Evolutionary conservation across 495 filamentous ascomycete genomes (phyloP).

Genomic region (Talaromyces thailandensis): DNA sequence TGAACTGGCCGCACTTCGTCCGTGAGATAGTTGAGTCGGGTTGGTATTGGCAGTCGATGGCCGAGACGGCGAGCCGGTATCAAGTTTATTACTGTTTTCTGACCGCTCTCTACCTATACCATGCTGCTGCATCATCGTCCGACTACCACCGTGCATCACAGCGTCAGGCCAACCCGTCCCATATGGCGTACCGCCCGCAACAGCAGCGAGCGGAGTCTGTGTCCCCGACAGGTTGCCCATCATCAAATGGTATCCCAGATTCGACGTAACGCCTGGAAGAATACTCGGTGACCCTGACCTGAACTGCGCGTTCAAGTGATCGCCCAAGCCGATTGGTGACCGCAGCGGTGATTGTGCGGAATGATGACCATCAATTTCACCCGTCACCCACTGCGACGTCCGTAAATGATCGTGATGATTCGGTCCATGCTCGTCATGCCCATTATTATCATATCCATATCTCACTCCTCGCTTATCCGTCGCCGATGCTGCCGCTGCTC

Average conservation of each 20-base stretch:
- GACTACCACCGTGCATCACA: conserved; percentile 11
- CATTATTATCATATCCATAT: not conserved
- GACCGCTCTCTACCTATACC: not conserved
- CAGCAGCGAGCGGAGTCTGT: conserved; percentile 78
- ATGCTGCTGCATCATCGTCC: conserved; percentile 6
- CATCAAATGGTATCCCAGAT: conserved; percentile 82
- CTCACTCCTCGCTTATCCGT: not conserved
- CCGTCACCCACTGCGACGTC: conserved; percentile 1
- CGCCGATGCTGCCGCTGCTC: not conserved
- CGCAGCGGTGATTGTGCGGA: conserved; percentile 24
- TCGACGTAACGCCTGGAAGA: conserved; percentile 69
- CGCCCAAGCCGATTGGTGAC: conserved; percentile 32
- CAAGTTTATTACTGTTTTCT: conserved; percentile 5
- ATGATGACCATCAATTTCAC: not conserved
- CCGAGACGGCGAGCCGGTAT: conserved; percentile 19
- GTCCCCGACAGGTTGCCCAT: conserved; percentile 67
- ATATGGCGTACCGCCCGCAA: conserved; percentile 59
- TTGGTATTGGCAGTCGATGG: conserved; percentile 35
- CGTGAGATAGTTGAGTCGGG: conserved; percentile 23
- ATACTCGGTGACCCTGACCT: conserved; percentile 67
- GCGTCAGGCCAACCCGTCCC: conserved; percentile 42
- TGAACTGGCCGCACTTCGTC: conserved; percentile 4
- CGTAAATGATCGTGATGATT: not conserved
- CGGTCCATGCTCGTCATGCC: not conserved
- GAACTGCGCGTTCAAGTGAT: conserved; percentile 55